Base-by-base conservation (phyloP, 2,329 filamentous ascomycete species). In the Arthroderma sp. region DNA sequence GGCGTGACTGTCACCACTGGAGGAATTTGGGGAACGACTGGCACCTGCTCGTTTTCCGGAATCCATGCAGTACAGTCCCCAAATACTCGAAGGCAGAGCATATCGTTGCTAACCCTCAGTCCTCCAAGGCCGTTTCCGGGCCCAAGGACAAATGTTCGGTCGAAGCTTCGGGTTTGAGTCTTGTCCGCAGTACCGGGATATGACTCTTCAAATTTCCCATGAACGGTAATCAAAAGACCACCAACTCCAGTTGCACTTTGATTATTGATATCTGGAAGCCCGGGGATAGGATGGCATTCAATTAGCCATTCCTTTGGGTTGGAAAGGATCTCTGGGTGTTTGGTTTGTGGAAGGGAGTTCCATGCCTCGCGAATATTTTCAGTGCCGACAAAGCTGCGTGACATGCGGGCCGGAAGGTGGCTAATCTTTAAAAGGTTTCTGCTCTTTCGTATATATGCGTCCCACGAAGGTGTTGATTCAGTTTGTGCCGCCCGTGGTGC, bases 201-300 rank as follows among this genome's bases (percentile, higher is more conserved):
- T 17, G 84, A 75, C 67, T 95, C 90, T 53, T 91, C 84, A 60
- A 89, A 94, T 65, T 91, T 87, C 61, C 89, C 87, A 64, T 93
- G 87, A n/a, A 91, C 79, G 6, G 81, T 85, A 63, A 94, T 81
- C 54, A 88, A 79, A 62, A 94, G 80, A 6, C 89, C 88, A 61
- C 87, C 86, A 19, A 91, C 87, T 3, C 87, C 88, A 19, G 75
- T 74, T 0, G 74, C 68, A 60, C 78, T 84, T 61, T 84, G 72
- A 1, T 83, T 82, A 11, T 78, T 79, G 2, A 83, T 84, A 64
- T 94, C 88, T 2, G 80, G 79, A 23, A 94, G 77, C 35, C 85
- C 83, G 1, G 84, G 81, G 35, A 91, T 76, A 15, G 85, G 80
- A 64, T 89, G 85, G 63, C 88, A 91, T 71, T 95, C 89, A 67